These are phyloP conservation scores for Cucurbitaria berberidis DNA, from an alignment of 2,329 filamentous ascomycete species.

Conservation along the genomic window DNA sequence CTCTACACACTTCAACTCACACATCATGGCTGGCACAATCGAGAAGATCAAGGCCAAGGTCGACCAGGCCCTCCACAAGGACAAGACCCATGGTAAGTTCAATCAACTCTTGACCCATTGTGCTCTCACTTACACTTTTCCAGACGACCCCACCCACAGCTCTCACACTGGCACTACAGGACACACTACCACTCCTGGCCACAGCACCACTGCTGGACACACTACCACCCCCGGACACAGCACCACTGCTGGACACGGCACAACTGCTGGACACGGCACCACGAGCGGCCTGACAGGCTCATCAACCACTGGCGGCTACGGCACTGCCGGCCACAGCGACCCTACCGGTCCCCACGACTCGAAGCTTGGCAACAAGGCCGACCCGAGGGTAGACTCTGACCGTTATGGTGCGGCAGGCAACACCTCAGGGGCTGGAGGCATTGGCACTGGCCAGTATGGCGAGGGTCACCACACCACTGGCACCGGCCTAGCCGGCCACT, in stretches of 20 bases:
- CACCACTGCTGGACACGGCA: background rate
- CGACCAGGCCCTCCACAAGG: slow-evolving; percentile 46
- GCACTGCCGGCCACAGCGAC: slow-evolving; percentile 14
- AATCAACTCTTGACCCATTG: background rate
- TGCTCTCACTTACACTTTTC: slow-evolving; percentile 6
- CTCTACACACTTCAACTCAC: slow-evolving; percentile 13
- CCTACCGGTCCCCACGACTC: slow-evolving; percentile 27
- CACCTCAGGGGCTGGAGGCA: slow-evolving; percentile 19
- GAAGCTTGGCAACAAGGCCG: slow-evolving; percentile 21
- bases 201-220: slow-evolving; percentile 7
- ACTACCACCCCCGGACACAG: no score
- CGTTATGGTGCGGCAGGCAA: slow-evolving; percentile 20
- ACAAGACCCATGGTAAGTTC: slow-evolving; percentile 34
- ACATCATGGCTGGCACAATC: slow-evolving; percentile 38
- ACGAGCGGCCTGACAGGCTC: slow-evolving; percentile 9
- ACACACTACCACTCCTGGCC: slow-evolving; percentile 3
- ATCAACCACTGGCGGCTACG: slow-evolving; percentile 6
- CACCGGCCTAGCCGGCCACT: background rate
- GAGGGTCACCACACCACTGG: slow-evolving; percentile 10
- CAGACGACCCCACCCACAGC: slow-evolving; percentile 38
- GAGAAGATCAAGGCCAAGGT: slow-evolving; percentile 50
- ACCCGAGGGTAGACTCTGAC: slow-evolving; percentile 36
- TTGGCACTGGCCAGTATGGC: slow-evolving; percentile 28
- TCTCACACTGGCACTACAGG: slow-evolving; percentile 15
- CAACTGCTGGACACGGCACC: background rate